Base-by-base conservation (phyloP, 345 rosid genomes). In the Eucalyptus sp. region DNA sequence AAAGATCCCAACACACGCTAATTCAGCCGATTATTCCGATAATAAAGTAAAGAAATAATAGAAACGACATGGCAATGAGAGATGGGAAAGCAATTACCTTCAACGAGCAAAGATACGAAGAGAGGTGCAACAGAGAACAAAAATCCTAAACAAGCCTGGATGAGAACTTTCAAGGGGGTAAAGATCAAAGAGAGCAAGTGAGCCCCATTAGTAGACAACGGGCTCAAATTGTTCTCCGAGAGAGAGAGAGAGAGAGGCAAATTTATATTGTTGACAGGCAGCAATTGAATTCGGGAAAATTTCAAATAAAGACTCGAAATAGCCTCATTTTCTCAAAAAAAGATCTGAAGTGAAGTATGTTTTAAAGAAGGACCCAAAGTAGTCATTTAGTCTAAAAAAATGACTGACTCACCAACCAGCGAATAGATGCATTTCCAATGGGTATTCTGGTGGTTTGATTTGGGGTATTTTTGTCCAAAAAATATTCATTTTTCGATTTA, bases 321-420 rank as follows among this genome's bases (percentile, higher is more conserved):
- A 0, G 3, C 20, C 20, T 51, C 54, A 0, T 15, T 50, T 50
- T 5, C 7, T 50, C 17, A 5, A 50, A 15, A 41, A 41, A 4
- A 41, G 50, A 50, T 5, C 0, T 49, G 3, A 50, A 50, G 3
- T 14, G 0, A 1, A 50, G 2, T 2, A 50, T 50, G 7, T 50
- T 17, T 50, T 0, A 50, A 50, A 50, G 15, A 50, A 50, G 0
- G 0, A 50, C 52, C 18, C 3, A 50, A 50, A 15, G 7, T 50
- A 50, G 18, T 50, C 7, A 50, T 50, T 15, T 50, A 50, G 52
- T 50, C 17, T 50, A 17, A 50, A 50, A 50, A 1, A 2, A 50
- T 0, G 0, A 50, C 0, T 6, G 3, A 15, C 52, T 50, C 3
- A 0, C 7, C 0, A 0, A 50, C 52, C 3, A 50, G 7, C 18